phyloP scores from a whole-genome alignment of 2,329 filamentous ascomycete genomes.

The Colletotrichum karsti region DNA sequence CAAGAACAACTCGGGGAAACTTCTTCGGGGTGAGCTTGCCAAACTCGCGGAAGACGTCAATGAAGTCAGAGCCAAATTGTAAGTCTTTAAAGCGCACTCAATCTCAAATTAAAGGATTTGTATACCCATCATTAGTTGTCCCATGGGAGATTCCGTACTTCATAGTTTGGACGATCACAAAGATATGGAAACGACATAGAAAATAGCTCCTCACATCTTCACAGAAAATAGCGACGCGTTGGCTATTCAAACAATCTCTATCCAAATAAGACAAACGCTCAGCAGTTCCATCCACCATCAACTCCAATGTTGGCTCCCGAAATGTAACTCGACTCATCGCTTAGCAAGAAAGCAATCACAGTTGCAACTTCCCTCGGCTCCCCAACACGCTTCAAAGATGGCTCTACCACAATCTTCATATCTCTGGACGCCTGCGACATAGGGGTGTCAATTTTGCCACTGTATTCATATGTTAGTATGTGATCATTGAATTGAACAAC shows the following conservation, averaged over 20 bases:
- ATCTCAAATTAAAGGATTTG: too few species aligned
- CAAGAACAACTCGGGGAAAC: not conserved
- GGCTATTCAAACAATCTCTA: too few species aligned
- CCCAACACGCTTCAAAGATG: slow-evolving; percentile 34
- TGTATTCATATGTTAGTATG: not conserved
- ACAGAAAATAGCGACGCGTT: too few species aligned
- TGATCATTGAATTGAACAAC: not conserved
- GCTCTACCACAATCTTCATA: slow-evolving; percentile 25
- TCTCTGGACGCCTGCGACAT: slow-evolving; percentile 33
- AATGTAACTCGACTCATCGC: not conserved
- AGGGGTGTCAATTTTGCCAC: slow-evolving; percentile 40
- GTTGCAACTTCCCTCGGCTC: slow-evolving; percentile 38
- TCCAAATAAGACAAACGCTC: too few species aligned
- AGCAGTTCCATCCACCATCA: not conserved
- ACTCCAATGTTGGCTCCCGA: not conserved
- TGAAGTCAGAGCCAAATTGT: not conserved
- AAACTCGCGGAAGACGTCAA: not conserved
- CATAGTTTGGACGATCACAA: too few species aligned
- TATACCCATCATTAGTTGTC: too few species aligned
- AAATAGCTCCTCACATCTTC: too few species aligned
- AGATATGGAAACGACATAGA: too few species aligned
- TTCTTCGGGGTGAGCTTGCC: not conserved
- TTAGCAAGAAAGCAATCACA: slow-evolving; percentile 29
- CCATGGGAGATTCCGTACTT: too few species aligned
- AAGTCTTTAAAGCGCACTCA: too few species aligned